Percentiles rank a stretch among this genome's conserved stretches.
phyloP scores from a whole-genome alignment of 192 early-diverging fungal species.

The Linnemannia exigua region DNA sequence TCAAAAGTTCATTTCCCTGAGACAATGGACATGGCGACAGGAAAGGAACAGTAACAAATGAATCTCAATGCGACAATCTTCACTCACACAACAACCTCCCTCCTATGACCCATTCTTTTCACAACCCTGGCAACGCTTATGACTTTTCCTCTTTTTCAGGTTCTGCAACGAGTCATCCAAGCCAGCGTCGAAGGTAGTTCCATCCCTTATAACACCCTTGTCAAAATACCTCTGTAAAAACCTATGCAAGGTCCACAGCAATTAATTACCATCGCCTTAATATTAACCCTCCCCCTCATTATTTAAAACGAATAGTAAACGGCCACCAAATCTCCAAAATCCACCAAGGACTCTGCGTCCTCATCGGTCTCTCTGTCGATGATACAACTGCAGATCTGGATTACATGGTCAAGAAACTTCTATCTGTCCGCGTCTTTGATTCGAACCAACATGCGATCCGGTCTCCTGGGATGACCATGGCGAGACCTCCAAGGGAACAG shows the following conservation, averaged over 20 bases:
- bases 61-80: neutral
- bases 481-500: neutral
- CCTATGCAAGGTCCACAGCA: neutral
- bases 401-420: slow-evolving; percentile 89
- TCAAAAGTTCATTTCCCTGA: too few relatives aligned
- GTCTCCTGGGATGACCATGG: neutral
- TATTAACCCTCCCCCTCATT: neutral
- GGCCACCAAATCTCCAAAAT: slow-evolving; percentile 83
- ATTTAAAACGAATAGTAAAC: slow-evolving; percentile 68
- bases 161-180: slow-evolving; percentile 59
- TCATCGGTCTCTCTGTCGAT: slow-evolving; percentile 76
- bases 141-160: slow-evolving; percentile 11
- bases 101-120: neutral
- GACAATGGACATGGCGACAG: too few relatives aligned
- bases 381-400: slow-evolving; percentile 85
- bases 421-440: slow-evolving; percentile 83
- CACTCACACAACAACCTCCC: neutral
- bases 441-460: slow-evolving; percentile 14
- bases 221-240: too few relatives aligned
- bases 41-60: neutral
- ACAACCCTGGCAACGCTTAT: neutral
- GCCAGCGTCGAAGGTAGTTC: slow-evolving; percentile 61
- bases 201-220: too few relatives aligned
- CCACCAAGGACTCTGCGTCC: slow-evolving; percentile 81
- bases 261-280: neutral